Conservation (phyloP, 805 yeast genomes). For the Phaffomyces thermotolerans region DNA sequence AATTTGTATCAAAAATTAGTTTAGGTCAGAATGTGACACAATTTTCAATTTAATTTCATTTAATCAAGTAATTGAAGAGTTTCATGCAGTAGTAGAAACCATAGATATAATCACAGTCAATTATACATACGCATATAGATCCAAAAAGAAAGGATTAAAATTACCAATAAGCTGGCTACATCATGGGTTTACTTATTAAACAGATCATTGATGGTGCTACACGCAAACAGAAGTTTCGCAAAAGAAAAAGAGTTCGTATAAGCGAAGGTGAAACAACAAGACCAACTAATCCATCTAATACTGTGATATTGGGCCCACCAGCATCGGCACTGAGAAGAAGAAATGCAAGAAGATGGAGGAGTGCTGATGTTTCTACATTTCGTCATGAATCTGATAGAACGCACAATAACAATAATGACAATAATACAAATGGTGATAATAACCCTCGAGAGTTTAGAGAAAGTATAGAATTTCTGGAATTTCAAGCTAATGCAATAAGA, state of each 20-base stretch:
- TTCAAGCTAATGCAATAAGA: constrained; percentile 2
- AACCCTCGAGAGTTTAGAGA: not conserved
- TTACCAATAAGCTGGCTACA: not conserved
- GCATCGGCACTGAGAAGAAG: constrained; percentile 4
- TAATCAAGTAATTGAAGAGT: no score
- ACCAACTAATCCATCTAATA: no score
- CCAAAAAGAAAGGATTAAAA: no score
- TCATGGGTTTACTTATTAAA: not conserved
- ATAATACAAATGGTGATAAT: no score
- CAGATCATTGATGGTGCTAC: constrained; percentile 2
- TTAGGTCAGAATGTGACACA: not conserved
- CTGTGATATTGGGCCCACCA: no score
- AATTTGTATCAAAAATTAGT: not conserved
- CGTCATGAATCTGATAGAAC: no score
- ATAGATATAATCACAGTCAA: no score
- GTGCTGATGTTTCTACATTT: no score
- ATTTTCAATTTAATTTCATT: not conserved
- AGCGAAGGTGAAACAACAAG: constrained; percentile 4
- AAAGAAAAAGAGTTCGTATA: constrained; percentile 6
- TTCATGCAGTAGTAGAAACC: no score
- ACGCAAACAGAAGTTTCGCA: not conserved
- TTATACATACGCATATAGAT: no score
- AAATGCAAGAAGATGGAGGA: constrained; percentile 5
- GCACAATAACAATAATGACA: no score
- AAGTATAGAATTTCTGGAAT: constrained; percentile 2